phyloP scores from a whole-genome alignment of 345 rosid genomes.

The Eucalyptus curtisii region DNA sequence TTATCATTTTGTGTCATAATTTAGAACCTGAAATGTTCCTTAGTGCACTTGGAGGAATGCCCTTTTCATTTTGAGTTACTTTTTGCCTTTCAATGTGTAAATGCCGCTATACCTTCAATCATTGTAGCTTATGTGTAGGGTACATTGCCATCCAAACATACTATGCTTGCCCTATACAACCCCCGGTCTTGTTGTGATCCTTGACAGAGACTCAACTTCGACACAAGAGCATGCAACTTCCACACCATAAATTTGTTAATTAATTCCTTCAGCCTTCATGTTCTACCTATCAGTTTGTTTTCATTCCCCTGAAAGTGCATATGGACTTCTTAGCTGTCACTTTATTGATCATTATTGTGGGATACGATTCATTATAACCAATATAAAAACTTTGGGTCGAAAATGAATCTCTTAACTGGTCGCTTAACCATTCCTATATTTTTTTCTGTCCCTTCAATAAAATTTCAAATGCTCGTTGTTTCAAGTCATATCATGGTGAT shows the following conservation, averaged over 20 bases:
- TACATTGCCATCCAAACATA: neutral
- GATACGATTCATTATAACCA: neutral
- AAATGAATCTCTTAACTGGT: neutral
- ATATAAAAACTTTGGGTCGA: neutral
- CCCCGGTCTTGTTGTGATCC: neutral
- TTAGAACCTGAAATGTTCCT: too few relatives aligned
- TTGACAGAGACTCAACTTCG: neutral
- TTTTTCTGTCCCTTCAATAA: neutral
- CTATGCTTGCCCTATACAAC: neutral
- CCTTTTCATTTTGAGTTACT: neutral
- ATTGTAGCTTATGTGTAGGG: neutral
- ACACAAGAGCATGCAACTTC: neutral
- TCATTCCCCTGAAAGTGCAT: neutral
- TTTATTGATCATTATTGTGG: neutral
- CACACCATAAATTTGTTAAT: neutral
- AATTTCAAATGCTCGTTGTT: neutral
- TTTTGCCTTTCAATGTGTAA: neutral
- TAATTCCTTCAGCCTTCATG: neutral
- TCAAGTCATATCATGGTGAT: constrained; percentile 76
- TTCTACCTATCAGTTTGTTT: neutral
- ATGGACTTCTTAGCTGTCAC: neutral
- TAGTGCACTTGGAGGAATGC: neutral
- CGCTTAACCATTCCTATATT: neutral
- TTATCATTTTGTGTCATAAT: too few relatives aligned
- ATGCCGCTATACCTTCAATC: neutral